Conservation (phyloP, 495 filamentous ascomycete species). For the Aspergillus baeticus region DNA sequence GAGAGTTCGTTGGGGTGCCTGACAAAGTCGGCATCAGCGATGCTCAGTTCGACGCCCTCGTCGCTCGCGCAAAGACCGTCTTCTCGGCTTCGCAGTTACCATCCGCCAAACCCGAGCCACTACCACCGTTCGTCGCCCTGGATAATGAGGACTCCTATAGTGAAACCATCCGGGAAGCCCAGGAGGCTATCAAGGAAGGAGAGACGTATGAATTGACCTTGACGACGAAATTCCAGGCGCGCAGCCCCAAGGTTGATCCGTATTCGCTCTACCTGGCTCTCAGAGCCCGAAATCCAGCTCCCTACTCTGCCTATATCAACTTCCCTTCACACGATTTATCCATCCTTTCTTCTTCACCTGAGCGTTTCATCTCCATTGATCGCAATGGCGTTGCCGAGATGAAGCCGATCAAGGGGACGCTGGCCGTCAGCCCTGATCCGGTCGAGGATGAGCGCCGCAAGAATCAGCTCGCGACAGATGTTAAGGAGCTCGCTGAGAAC, state of each 20-base stretch:
- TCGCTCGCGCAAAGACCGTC: background rate
- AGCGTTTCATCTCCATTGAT: conserved; percentile 6
- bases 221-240: conserved; percentile 1
- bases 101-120: background rate
- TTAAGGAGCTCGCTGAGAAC: conserved; percentile 5
- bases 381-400: conserved; percentile 1
- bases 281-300: conserved; percentile 2
- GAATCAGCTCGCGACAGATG: conserved; percentile 1
- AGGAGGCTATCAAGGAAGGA: conserved; percentile 3
- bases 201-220: conserved; percentile 4
- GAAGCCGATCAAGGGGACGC: conserved; percentile 7
- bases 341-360: conserved; percentile 2
- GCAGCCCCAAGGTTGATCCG: background rate
- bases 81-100: background rate
- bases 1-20: background rate
- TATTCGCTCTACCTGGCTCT: background rate
- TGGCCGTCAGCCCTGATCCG: conserved; percentile 4
- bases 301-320: conserved; percentile 7
- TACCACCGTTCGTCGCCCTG: background rate
- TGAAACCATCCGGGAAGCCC: conserved; percentile 2
- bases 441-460: background rate
- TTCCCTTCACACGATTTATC: background rate
- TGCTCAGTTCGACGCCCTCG: background rate
- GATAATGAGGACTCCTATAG: conserved; percentile 2
- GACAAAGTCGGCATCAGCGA: background rate